Evolutionary conservation across 2,329 filamentous ascomycete genomes (phyloP).

Genomic region (Paramyrothecium roridum): DNA sequence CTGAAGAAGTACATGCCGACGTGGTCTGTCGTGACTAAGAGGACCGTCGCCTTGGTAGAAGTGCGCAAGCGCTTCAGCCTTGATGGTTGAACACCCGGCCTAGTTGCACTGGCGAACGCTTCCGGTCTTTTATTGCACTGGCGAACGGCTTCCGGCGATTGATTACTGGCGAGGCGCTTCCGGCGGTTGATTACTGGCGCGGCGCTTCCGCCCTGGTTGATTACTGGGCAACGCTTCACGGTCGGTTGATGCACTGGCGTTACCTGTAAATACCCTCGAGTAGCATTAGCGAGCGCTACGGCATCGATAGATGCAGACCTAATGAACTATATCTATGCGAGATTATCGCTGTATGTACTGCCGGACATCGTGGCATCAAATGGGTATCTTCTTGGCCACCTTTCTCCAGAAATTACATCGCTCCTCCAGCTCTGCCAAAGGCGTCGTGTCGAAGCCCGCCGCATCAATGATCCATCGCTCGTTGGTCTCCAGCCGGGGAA

Average conservation of each 20-base stretch:
- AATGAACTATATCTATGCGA: too few species aligned
- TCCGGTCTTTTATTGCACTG: too few species aligned
- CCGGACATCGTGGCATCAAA: too few species aligned
- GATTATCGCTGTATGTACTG: too few species aligned
- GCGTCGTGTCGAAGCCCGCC: neutral
- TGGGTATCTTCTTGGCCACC: neutral
- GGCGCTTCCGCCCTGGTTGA: too few species aligned
- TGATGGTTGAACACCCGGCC: slow-evolving; percentile 30
- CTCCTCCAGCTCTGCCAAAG: neutral
- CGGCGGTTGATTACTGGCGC: too few species aligned
- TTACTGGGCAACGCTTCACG: too few species aligned
- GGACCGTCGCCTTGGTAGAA: slow-evolving; percentile 75
- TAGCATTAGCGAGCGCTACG: neutral
- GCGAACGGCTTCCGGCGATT: too few species aligned
- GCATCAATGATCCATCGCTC: neutral
- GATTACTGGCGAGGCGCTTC: too few species aligned
- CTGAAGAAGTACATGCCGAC: slow-evolving; percentile 69
- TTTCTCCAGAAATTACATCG: neutral
- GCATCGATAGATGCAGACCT: neutral
- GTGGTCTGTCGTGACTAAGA: slow-evolving; percentile 78
- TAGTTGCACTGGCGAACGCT: neutral
- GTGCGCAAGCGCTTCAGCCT: slow-evolving; percentile 55
- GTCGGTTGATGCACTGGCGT: too few species aligned
- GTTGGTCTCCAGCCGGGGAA: neutral
- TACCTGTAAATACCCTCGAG: neutral